Evolutionary conservation across 441 rosid genomes (phyloP).

Genomic region (Adansonia gregorii): DNA sequence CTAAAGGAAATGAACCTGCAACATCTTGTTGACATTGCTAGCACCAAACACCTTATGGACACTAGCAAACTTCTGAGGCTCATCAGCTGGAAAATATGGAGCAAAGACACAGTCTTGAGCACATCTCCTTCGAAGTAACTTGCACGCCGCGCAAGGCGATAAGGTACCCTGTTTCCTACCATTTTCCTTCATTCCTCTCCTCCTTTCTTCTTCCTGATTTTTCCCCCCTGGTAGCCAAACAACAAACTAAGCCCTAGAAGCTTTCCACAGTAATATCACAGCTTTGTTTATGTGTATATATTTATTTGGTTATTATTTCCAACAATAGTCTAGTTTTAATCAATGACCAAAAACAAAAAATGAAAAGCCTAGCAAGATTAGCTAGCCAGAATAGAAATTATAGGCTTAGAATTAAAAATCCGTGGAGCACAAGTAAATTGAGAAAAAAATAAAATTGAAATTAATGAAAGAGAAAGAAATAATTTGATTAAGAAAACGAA

Average conservation of each 20-base stretch:
- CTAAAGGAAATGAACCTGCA: slow-evolving; percentile 58
- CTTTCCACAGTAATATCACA: background rate
- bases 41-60: slow-evolving; percentile 93
- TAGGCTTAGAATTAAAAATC: no score
- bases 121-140: slow-evolving; percentile 86
- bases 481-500: no score
- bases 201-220: background rate
- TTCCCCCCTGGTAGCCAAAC: background rate
- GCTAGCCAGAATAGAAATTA: no score
- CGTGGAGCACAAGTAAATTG: no score
- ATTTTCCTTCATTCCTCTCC: slow-evolving; percentile 44
- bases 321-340: no score
- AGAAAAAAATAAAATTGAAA: no score
- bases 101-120: slow-evolving; percentile 78
- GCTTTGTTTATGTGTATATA: background rate
- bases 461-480: no score
- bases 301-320: no score
- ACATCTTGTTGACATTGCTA: slow-evolving; percentile 87
- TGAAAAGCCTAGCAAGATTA: no score
- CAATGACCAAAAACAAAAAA: no score
- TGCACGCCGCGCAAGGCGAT: slow-evolving; percentile 91
- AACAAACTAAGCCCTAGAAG: background rate
- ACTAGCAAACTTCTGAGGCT: slow-evolving; percentile 84
- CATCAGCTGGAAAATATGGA: slow-evolving; percentile 85
- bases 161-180: slow-evolving; percentile 53